Evolutionary conservation across 2,329 filamentous ascomycete species (phyloP), one percentile per base, ranked within the genome.

Genomic region (Cryoendolithus antarcticus): DNA sequence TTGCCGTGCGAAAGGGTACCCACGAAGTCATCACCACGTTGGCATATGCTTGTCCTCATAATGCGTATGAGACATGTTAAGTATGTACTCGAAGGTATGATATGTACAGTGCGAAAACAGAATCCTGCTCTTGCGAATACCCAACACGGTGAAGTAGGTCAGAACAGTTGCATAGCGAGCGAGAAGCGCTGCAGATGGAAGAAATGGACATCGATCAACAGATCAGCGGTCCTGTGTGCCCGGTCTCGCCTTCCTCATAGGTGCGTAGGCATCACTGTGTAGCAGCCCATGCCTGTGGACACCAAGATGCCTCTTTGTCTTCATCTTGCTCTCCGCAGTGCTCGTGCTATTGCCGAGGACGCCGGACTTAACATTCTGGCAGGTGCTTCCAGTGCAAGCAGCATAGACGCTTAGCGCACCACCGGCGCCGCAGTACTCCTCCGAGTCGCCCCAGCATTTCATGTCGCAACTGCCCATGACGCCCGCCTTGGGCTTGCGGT

Each of bases 391-490:
- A 9, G 42, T 39, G 38, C 62, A 65, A 43, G 55, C 59, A 37
- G 56, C 44, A 38, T 64, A 65, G 2, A 64, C 46, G 4, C 53
- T 57, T n/a, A 63, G 48, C 2, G 53, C 52, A n/a, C 44, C 50
- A 9, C 52, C 51, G 8, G 63, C 63, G 38, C 63, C 63, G 41
- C 63, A 66, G 19, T 59, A 48, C 46, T 64, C 46, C 15, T 34
- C 45, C 9, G 41, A 38, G 45, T 74, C 61, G 12, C 73, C 74
- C 7, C 60, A 62, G 57, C 75, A 79, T 30, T 66, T 54, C 50
- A 67, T 65, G 44, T 62, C 60, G 55, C 75, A 79, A 45, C 69
- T 69, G 30, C 70, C 72, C 28, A 76, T 60, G 27, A 75, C 64
- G 30, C 68, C 67, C 33, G 56, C 48, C n/a, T 57, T 52, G 1